These are phyloP conservation scores for Metschnikowia baotianmanensis DNA, from an alignment of 805 yeast species.

Conservation along the genomic window DNA sequence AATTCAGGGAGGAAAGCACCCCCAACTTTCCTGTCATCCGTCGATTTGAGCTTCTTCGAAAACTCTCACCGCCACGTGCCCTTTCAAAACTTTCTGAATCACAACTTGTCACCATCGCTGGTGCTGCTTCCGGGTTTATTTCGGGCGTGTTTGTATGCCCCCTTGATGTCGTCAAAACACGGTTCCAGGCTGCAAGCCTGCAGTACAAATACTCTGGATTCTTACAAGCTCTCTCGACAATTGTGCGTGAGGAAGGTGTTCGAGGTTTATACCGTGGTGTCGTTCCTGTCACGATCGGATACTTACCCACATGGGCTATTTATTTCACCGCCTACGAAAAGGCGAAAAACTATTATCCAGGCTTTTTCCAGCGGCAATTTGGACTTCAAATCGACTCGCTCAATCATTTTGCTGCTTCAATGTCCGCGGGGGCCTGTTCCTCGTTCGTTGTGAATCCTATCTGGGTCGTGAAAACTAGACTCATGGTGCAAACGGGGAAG, in stretches of 20 bases:
- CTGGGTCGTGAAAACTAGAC: conserved; percentile 95
- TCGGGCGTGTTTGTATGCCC: conserved; percentile 94
- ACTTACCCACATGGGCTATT: conserved; percentile 97
- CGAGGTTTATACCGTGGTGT: conserved; percentile 86
- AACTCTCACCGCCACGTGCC: conserved; percentile 21
- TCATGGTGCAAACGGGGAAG: conserved; percentile 77
- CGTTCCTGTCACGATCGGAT: conserved; percentile 89
- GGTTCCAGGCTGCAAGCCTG: conserved; percentile 89
- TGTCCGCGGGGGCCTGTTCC: conserved; percentile 85
- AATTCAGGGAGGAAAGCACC: conserved; percentile 26
- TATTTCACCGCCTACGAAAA: conserved; percentile 88
- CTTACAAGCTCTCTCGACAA: conserved; percentile 60
- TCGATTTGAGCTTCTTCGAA: conserved; percentile 20
- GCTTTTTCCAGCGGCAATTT: conserved; percentile 28
- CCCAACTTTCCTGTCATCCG: conserved; percentile 23
- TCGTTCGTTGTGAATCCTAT: conserved; percentile 89
- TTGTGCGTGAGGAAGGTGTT: conserved; percentile 73
- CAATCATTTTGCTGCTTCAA: conserved; percentile 58
- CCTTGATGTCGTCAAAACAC: conserved; percentile 90
- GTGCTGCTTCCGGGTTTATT: conserved; percentile 90
- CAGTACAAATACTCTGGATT: conserved; percentile 52
- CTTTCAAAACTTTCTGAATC: conserved; percentile 35
- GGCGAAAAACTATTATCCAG: conserved; percentile 58
- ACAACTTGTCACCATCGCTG: conserved; percentile 75
- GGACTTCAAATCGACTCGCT: conserved; percentile 25